Percentiles rank a stretch among this genome's conserved stretches.
These are phyloP conservation scores for Mortierella sp. DNA, from an alignment of 371 early-diverging fungal species.

Conservation along the genomic window DNA sequence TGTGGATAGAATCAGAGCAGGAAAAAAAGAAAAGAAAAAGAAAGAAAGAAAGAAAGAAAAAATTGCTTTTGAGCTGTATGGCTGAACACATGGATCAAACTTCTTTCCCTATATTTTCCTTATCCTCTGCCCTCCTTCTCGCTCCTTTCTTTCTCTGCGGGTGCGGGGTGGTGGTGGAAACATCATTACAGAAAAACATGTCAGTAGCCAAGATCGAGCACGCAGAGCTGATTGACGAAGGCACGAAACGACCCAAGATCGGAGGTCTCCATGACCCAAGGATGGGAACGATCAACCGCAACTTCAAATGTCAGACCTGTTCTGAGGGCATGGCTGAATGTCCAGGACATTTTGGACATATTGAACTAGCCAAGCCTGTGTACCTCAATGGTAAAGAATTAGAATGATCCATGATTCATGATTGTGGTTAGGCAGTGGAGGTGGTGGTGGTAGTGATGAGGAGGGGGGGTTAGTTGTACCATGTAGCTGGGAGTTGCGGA, in stretches of 20 bases:
- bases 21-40: not conserved
- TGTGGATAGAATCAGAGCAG: no score
- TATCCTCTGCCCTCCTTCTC: slow-evolving; percentile 1
- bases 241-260: slow-evolving; percentile 83
- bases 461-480: no score
- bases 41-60: no score
- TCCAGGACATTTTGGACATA: slow-evolving; percentile 99
- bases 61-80: slow-evolving; percentile 5
- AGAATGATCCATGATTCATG: no score
- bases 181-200: slow-evolving; percentile 85
- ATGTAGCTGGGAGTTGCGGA: no score
- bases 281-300: slow-evolving; percentile 99
- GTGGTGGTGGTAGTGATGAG: no score
- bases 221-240: slow-evolving; percentile 97
- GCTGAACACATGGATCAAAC: no score
- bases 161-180: no score
- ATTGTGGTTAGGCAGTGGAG: no score
- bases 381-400: slow-evolving; percentile 83
- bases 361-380: slow-evolving; percentile 98
- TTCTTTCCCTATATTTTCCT: not conserved
- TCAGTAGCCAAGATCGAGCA: slow-evolving; percentile 96
- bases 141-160: slow-evolving; percentile 3
- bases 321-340: slow-evolving; percentile 97
- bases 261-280: slow-evolving; percentile 97
- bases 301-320: slow-evolving; percentile 98